These are phyloP conservation scores for Plasmopara muralis DNA, from an alignment of 352 stramenopile genomes.

Conservation along the genomic window DNA sequence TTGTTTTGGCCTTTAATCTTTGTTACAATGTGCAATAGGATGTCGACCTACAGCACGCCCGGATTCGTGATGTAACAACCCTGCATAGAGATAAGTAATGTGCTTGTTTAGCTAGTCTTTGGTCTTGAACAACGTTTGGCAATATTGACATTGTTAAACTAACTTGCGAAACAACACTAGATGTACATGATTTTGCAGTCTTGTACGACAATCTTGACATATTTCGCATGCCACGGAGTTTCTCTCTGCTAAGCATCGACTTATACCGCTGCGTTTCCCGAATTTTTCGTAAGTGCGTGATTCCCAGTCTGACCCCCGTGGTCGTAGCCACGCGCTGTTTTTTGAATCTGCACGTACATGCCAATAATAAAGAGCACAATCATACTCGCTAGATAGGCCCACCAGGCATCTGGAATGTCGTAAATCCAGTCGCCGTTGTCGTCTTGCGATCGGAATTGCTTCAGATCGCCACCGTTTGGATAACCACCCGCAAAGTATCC, in stretches of 20 bases:
- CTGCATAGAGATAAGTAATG: no score
- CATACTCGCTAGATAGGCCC: constrained; percentile 60
- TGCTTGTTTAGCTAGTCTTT: no score
- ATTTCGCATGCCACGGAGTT: neutral
- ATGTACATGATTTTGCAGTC: neutral
- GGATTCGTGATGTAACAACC: no score
- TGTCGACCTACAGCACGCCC: no score
- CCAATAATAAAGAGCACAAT: constrained; percentile 52
- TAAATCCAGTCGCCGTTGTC: constrained; percentile 48
- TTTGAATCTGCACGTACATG: constrained; percentile 53
- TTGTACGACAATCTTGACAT: neutral
- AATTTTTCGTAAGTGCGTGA: constrained; percentile 24
- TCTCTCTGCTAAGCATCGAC: no score
- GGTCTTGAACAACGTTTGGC: no score
- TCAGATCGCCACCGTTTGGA: constrained; percentile 49
- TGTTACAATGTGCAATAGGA: no score
- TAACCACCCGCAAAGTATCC: constrained; percentile 67
- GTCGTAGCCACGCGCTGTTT: constrained; percentile 47
- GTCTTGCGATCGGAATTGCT: constrained; percentile 34
- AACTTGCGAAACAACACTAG: no score
- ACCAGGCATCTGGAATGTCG: constrained; percentile 61
- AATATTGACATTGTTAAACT: no score
- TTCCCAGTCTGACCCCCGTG: constrained; percentile 31
- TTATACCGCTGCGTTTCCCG: constrained; percentile 24
- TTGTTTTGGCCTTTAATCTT: no score